Percentiles rank a stretch among this genome's conserved stretches.
Conservation (phyloP, 2,329 filamentous ascomycete genomes). For the Hymenoscyphus occultus region DNA sequence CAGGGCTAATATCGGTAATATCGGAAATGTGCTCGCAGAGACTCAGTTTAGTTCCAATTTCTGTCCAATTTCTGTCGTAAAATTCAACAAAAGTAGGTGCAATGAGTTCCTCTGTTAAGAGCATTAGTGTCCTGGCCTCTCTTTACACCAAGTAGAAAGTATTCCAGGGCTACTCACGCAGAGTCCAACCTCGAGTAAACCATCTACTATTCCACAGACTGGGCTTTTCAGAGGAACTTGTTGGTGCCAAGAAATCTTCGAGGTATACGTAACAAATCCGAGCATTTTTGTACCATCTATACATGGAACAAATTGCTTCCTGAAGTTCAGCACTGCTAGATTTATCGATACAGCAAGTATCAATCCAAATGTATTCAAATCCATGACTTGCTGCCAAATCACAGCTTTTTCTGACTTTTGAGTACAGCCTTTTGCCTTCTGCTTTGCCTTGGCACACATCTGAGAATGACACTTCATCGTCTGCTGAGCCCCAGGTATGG, state of each 20-base stretch:
- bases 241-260: conserved; percentile 1
- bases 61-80: conserved; percentile 8
- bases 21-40: background rate
- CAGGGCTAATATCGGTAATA: background rate
- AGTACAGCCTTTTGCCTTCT: conserved; percentile 2
- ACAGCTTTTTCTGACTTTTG: background rate
- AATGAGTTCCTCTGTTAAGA: conserved; percentile 16
- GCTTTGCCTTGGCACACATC: conserved; percentile 9
- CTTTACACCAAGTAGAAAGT: too few relatives aligned
- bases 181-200: background rate
- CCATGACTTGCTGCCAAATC: conserved; percentile 4
- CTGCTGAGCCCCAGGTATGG: conserved; percentile 13
- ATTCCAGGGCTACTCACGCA: background rate
- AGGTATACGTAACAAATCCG: conserved; percentile 11
- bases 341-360: conserved; percentile 19
- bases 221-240: background rate
- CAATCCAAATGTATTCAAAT: conserved; percentile 13
- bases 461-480: conserved; percentile 13
- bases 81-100: conserved; percentile 14
- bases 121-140: background rate
- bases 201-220: background rate
- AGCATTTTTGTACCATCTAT: conserved; percentile 11
- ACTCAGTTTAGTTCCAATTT: conserved; percentile 10
- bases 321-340: conserved; percentile 4
- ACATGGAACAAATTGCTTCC: conserved; percentile 14